A percentile compares a stretch with the other conserved stretches of the same genome.
phyloP scores from a whole-genome alignment of 2,329 filamentous ascomycete genomes.

The Fusarium sp. region DNA sequence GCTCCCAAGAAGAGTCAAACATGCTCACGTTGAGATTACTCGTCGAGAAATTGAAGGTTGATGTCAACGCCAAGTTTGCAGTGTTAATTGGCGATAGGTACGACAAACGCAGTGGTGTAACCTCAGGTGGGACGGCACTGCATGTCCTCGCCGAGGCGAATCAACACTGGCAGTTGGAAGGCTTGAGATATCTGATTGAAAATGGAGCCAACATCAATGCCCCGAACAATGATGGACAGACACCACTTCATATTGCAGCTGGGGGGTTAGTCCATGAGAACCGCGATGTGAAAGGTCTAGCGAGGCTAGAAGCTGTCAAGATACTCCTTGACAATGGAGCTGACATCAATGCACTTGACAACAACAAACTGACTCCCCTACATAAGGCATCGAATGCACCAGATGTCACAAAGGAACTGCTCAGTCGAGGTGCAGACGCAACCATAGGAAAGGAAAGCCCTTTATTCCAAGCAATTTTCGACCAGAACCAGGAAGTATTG shows the following conservation, averaged over 20 bases:
- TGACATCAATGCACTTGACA: conserved; percentile 22
- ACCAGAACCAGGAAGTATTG: conserved; percentile 11
- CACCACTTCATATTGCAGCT: conserved; percentile 32
- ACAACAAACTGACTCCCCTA: not conserved
- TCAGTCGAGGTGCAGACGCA: conserved; percentile 16
- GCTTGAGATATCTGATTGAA: conserved; percentile 19
- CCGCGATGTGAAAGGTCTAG: not conserved
- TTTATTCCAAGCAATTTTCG: conserved; percentile 20
- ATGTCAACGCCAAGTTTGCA: conserved; percentile 17
- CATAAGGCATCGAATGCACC: conserved; percentile 14
- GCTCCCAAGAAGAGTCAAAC: conserved; percentile 9
- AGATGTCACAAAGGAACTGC: conserved; percentile 7
- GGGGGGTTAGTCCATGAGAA: not conserved
- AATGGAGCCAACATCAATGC: conserved; percentile 22
- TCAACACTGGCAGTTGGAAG: conserved; percentile 31
- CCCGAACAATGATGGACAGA: not conserved
- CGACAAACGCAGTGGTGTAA: not conserved
- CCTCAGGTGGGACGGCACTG: conserved; percentile 20
- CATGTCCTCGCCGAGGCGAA: conserved; percentile 28
- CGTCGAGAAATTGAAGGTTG: conserved; percentile 19
- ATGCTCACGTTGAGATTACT: conserved; percentile 22
- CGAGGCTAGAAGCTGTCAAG: conserved; percentile 5
- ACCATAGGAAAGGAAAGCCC: not conserved
- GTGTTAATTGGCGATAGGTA: not conserved
- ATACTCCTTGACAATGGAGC: conserved; percentile 33